These are phyloP conservation scores for Venturia oleaginea DNA, from an alignment of 2,329 filamentous ascomycete species.

Conservation along the genomic window DNA sequence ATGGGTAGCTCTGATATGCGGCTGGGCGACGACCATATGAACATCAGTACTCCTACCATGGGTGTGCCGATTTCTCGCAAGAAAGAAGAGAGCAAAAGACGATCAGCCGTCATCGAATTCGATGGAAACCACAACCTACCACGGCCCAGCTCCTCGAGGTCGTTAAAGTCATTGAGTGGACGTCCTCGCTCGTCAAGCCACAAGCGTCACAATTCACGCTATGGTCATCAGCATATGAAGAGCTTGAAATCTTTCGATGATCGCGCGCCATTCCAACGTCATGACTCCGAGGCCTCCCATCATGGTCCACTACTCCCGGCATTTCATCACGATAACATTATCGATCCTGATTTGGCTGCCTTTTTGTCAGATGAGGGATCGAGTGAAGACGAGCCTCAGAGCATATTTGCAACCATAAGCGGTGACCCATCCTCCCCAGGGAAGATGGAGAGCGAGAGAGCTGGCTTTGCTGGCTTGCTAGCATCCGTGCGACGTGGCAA, in stretches of 20 bases:
- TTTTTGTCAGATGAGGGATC: constrained; percentile 94
- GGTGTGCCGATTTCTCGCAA: constrained; percentile 56
- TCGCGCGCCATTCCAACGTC: constrained; percentile 77
- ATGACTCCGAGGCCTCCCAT: constrained; percentile 55
- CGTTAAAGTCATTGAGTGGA: constrained; percentile 62
- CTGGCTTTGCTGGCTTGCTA: constrained; percentile 63
- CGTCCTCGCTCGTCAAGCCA: constrained; percentile 72
- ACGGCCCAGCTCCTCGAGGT: constrained; percentile 88
- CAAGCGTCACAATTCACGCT: constrained; percentile 74
- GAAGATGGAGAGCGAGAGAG: constrained; percentile 59
- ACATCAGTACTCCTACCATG: constrained; percentile 49
- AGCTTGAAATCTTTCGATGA: constrained; percentile 67
- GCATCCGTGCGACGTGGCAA: constrained; percentile 68
- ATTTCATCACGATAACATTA: constrained; percentile 98
- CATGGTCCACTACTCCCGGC: constrained; percentile 62
- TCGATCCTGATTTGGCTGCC: constrained; percentile 88
- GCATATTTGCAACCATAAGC: constrained; percentile 67
- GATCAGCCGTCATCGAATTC: constrained; percentile 84
- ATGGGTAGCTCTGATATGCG: constrained; percentile 6
- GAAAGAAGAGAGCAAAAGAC: constrained; percentile 68
- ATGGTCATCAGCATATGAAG: constrained; percentile 62
- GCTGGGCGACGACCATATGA: constrained; percentile 28
- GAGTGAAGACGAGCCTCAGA: constrained; percentile 77
- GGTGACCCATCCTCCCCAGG: constrained; percentile 51
- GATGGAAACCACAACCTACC: constrained; percentile 68